Conservation (phyloP, 2,329 filamentous ascomycete species). For the Talaromyces marneffei region DNA sequence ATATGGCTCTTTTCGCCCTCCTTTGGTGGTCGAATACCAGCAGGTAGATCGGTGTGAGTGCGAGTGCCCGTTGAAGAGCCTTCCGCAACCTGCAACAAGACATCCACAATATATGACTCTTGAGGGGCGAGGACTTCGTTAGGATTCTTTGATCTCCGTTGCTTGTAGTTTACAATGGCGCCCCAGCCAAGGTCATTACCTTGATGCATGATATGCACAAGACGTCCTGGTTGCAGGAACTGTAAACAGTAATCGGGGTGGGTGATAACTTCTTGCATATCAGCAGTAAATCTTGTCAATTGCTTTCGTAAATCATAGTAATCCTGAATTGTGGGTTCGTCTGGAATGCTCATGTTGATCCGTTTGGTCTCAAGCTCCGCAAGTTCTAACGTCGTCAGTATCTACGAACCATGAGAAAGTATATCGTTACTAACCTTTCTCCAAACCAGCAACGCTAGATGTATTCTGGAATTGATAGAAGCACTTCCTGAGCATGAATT, state of each 20-base stretch:
- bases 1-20: constrained; percentile 63
- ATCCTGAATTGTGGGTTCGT: constrained; percentile 84
- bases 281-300: constrained; percentile 73
- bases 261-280: constrained; percentile 87
- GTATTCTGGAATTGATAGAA: constrained; percentile 99
- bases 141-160: constrained; percentile 61
- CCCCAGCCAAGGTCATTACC: constrained; percentile 92
- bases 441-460: constrained; percentile 73
- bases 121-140: constrained; percentile 66
- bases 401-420: background rate
- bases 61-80: constrained; percentile 49
- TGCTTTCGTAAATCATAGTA: constrained; percentile 89
- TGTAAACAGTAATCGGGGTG: constrained; percentile 80
- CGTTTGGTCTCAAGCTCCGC: constrained; percentile 70
- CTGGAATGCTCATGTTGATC: constrained; percentile 67
- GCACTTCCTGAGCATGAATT: constrained; percentile 97
- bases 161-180: constrained; percentile 68
- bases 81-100: constrained; percentile 62
- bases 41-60: constrained; percentile 58
- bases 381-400: constrained; percentile 52
- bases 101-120: constrained; percentile 75
- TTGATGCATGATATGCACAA: constrained; percentile 76
- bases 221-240: constrained; percentile 79
- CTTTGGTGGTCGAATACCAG: constrained; percentile 55
- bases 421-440: constrained; percentile 51